A percentile compares a stretch with the other conserved stretches of the same genome.
phyloP scores from a whole-genome alignment of 192 early-diverging fungal species.

The Coemansia sp. region DNA sequence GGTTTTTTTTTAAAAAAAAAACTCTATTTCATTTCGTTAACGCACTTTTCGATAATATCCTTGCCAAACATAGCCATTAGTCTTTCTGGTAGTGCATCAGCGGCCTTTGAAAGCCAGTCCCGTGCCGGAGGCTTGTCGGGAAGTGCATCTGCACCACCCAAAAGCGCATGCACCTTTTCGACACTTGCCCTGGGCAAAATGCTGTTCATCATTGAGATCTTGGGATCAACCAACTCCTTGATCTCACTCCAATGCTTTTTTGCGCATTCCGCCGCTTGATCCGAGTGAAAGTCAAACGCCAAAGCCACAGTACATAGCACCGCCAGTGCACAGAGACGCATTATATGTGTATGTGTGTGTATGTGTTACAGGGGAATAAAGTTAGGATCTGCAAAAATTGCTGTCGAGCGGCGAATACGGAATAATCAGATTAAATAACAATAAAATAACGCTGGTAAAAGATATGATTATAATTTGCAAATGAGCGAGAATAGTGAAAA shows the following conservation, averaged over 20 bases:
- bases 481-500: too few species aligned
- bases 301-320: not conserved
- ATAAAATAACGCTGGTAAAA: too few species aligned
- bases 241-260: constrained; percentile 35
- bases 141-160: constrained; percentile 15
- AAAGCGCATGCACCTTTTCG: constrained; percentile 13
- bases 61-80: constrained; percentile 37
- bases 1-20: not conserved
- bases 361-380: too few species aligned
- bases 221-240: constrained; percentile 19
- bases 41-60: constrained; percentile 37
- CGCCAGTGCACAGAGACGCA: not conserved
- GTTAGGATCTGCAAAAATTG: too few species aligned
- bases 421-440: too few species aligned
- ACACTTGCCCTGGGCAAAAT: constrained; percentile 12
- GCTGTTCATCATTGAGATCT: constrained; percentile 20
- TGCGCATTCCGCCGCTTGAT: constrained; percentile 26
- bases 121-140: constrained; percentile 22
- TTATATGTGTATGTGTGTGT: too few species aligned
- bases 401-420: too few species aligned
- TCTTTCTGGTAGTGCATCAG: constrained; percentile 27
- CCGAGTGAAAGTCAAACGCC: constrained; percentile 34
- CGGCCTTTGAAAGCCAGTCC: constrained; percentile 30
- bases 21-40: constrained; percentile 10
- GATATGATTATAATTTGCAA: too few species aligned